These are phyloP conservation scores for Zygotorulaspora sp. DNA, from an alignment of 805 yeast species.

Conservation along the genomic window DNA sequence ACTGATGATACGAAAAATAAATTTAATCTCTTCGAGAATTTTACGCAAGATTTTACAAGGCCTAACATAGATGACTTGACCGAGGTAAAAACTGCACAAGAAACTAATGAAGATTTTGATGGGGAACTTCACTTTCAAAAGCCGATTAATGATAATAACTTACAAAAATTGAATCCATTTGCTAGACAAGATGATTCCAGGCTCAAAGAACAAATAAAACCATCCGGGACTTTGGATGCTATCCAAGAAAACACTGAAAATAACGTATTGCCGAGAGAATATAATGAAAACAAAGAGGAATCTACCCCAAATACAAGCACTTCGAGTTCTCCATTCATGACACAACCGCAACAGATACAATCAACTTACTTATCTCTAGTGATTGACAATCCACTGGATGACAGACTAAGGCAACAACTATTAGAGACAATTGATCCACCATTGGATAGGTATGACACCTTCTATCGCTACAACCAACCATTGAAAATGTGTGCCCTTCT, in stretches of 20 bases:
- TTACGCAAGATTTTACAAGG: constrained; percentile 38
- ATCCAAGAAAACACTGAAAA: constrained; percentile 29
- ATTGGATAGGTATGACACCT: constrained; percentile 32
- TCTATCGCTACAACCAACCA: constrained; percentile 30
- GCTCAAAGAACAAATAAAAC: constrained; percentile 6
- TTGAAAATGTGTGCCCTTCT: constrained; percentile 36
- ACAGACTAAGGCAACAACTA: constrained; percentile 37
- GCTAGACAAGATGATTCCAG: neutral
- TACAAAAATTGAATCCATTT: neutral
- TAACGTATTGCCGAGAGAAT: constrained; percentile 17
- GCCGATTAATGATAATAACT: neutral
- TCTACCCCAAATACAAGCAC: constrained; percentile 10
- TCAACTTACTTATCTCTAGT: neutral
- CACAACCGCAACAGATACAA: constrained; percentile 24
- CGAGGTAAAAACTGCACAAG: constrained; percentile 26
- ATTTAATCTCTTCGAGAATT: constrained; percentile 29
- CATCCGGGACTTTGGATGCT: constrained; percentile 28
- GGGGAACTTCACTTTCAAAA: neutral
- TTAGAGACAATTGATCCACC: constrained; percentile 39
- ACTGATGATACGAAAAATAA: constrained; percentile 27
- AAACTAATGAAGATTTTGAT: constrained; percentile 3
- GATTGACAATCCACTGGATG: constrained; percentile 44
- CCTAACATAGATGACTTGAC: constrained; percentile 36
- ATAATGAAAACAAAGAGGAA: constrained; percentile 17
- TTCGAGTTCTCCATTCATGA: constrained; percentile 31